phyloP scores from a whole-genome alignment of 148 eudicot species.

The Nepenthes gracilis region DNA sequence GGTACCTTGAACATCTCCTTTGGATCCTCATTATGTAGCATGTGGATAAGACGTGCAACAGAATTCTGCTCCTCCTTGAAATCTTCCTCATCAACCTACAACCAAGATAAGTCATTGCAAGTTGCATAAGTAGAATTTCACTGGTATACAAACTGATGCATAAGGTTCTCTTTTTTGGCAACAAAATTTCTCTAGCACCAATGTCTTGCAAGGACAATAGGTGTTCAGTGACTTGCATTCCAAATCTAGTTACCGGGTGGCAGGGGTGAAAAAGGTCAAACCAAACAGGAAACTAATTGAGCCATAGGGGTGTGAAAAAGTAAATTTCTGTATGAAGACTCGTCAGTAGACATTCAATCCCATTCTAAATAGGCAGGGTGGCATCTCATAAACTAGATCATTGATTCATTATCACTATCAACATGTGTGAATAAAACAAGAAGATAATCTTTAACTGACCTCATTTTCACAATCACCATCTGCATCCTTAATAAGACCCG shows the following conservation, averaged over 20 bases:
- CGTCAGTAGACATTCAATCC: no score
- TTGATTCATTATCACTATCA: no score
- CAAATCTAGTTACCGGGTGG: no score
- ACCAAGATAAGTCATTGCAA: conserved; percentile 3
- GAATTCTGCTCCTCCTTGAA: conserved; percentile 95
- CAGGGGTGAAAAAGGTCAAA: no score
- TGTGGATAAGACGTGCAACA: conserved; percentile 89
- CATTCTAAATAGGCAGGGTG: no score
- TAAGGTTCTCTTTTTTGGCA: neutral
- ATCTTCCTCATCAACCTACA: conserved; percentile 84
- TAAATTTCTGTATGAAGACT: no score
- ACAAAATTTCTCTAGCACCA: neutral
- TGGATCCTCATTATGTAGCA: conserved; percentile 70
- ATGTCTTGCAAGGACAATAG: neutral
- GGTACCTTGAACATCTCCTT: conserved; percentile 91
- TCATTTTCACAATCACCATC: conserved; percentile 57
- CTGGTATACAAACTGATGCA: no score
- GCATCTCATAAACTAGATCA: no score
- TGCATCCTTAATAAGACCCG: conserved; percentile 72
- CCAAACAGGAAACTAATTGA: no score
- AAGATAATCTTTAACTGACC: conserved; percentile 25
- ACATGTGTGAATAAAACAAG: no score
- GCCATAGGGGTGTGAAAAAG: no score
- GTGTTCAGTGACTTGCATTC: no score
- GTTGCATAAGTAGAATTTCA: neutral